These are phyloP conservation scores for Teratosphaeria pseudoeucalypti DNA, from an alignment of 2,329 filamentous ascomycete species.

Conservation along the genomic window DNA sequence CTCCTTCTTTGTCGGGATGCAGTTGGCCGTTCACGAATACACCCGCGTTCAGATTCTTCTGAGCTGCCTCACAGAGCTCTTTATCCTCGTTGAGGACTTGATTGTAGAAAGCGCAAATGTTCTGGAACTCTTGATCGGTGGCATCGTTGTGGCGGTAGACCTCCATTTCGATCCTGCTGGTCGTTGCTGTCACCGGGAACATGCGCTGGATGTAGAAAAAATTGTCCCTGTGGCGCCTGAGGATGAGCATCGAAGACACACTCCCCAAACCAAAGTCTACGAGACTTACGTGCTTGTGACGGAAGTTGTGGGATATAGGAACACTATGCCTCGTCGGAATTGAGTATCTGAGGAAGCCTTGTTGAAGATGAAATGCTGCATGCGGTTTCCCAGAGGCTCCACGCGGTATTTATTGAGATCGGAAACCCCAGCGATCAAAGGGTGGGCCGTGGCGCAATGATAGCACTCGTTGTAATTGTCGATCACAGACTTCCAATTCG, in stretches of 20 bases:
- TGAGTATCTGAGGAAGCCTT: background rate
- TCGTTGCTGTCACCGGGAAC: background rate
- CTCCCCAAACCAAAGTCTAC: background rate
- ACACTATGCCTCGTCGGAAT: background rate
- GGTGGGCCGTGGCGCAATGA: background rate
- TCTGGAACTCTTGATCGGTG: background rate
- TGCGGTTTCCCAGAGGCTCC: background rate
- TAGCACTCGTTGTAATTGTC: slow-evolving; percentile 1
- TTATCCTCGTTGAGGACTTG: background rate
- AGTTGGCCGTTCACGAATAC: background rate
- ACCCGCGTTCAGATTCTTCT: background rate
- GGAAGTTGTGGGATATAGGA: background rate
- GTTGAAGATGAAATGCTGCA: background rate
- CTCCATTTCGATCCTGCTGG: background rate
- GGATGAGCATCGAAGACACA: background rate
- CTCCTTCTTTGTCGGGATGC: background rate
- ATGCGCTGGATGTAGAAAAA: background rate
- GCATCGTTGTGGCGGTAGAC: background rate
- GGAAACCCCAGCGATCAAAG: background rate
- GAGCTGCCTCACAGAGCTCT: background rate
- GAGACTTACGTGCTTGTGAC: background rate
- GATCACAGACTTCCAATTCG: background rate
- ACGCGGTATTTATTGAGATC: background rate
- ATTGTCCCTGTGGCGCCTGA: background rate
- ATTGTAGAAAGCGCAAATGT: background rate